Conservation (phyloP, 305 asterid species). For the Fraxinus baroniana region DNA sequence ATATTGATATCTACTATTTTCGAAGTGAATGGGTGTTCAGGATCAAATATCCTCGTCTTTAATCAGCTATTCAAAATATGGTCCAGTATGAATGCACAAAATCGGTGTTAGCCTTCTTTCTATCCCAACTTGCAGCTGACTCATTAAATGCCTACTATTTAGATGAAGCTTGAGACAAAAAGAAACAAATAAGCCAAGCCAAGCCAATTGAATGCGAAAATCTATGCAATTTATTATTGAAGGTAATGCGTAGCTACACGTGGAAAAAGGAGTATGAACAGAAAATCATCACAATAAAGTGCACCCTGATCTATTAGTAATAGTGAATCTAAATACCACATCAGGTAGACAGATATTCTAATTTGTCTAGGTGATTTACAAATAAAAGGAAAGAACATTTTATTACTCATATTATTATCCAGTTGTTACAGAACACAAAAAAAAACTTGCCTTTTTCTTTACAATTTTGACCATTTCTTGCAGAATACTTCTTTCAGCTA, state of each 20-base stretch:
- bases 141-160: background rate
- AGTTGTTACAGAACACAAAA: background rate
- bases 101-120: background rate
- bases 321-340: background rate
- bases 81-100: background rate
- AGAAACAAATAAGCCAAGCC: background rate
- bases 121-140: background rate
- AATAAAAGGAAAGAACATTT: background rate
- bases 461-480: slow-evolving; percentile 94
- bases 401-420: background rate
- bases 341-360: slow-evolving; percentile 5
- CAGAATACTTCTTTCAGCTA: slow-evolving; percentile 75
- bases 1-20: background rate
- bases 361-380: background rate
- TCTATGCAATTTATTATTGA: background rate
- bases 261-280: background rate
- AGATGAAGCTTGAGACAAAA: background rate
- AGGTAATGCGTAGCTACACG: background rate
- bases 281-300: background rate
- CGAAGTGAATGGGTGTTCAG: background rate
- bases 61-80: background rate
- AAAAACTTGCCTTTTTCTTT: slow-evolving; percentile 62
- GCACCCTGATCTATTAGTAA: background rate
- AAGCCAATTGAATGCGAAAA: background rate
- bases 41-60: background rate